Evolutionary conservation across 768 basidiomycete species (phyloP).

Genomic region (Daedaleopsis sinensis): DNA sequence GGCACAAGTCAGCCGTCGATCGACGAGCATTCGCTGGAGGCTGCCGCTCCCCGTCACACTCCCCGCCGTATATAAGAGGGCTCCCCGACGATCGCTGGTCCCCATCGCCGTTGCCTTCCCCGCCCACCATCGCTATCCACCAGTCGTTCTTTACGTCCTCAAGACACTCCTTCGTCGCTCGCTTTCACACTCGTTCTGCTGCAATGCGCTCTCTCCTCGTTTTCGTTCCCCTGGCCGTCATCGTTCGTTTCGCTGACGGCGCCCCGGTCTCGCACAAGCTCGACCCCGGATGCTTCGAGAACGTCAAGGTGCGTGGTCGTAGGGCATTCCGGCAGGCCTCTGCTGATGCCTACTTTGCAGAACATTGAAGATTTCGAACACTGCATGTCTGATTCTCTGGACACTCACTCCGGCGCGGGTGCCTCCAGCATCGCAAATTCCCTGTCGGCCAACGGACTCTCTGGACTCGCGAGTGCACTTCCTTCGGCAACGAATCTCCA

Average conservation of each 20-base stretch:
- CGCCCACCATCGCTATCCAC: conserved; percentile 3
- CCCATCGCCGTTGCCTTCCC: conserved; percentile 1
- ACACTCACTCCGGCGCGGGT: too few species aligned
- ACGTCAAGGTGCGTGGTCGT: neutral
- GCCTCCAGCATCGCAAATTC: too few species aligned
- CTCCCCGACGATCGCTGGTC: neutral
- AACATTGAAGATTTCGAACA: too few species aligned
- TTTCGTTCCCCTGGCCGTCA: conserved; percentile 13
- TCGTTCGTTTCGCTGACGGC: conserved; percentile 1
- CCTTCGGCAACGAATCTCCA: too few species aligned
- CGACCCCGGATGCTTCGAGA: neutral
- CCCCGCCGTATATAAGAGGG: neutral
- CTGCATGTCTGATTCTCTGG: too few species aligned
- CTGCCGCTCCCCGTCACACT: neutral
- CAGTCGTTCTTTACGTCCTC: neutral
- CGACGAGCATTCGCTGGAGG: neutral
- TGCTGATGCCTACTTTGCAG: neutral
- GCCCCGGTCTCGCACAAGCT: conserved; percentile 4
- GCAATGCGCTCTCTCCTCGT: conserved; percentile 16
- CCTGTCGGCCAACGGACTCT: too few species aligned
- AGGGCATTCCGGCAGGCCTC: neutral
- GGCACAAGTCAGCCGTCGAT: neutral
- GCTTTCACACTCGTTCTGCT: conserved; percentile 6
- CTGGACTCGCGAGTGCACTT: too few species aligned
- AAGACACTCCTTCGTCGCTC: conserved; percentile 8